These are phyloP conservation scores for Kwoniella pini DNA, from an alignment of 768 basidiomycete genomes.

Conservation along the genomic window DNA sequence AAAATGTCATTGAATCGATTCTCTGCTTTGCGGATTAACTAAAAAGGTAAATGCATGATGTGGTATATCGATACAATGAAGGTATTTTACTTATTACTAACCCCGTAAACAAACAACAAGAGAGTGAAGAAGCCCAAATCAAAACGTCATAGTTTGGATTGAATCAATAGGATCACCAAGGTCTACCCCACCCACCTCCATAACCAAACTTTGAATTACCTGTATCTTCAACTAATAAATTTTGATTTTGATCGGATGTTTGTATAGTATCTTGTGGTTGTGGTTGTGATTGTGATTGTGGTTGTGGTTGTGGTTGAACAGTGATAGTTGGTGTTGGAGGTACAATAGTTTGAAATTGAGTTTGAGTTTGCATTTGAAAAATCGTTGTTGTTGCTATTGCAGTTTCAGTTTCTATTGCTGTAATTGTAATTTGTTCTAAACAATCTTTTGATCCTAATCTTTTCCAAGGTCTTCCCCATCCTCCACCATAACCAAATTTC, in stretches of 20 bases:
- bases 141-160: too few relatives aligned
- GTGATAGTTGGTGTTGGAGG: background rate
- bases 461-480: conserved; percentile 9
- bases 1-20: too few relatives aligned
- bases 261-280: background rate
- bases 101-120: too few relatives aligned
- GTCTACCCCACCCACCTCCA: conserved; percentile 12
- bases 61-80: too few relatives aligned
- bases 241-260: too few relatives aligned
- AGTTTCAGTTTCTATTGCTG: background rate
- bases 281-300: background rate
- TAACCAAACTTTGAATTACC: conserved; percentile 17
- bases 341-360: background rate
- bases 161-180: too few relatives aligned
- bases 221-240: background rate
- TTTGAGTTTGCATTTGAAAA: background rate
- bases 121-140: too few relatives aligned
- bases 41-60: too few relatives aligned
- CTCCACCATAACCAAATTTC: background rate
- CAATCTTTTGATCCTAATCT: background rate
- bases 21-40: too few relatives aligned
- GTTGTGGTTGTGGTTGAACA: background rate
- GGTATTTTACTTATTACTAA: too few relatives aligned
- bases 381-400: background rate
- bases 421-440: background rate